A percentile compares a stretch with the other conserved stretches of the same genome.
These are phyloP conservation scores for Sherardia arvensis DNA, from an alignment of 257 asterid genomes.

Conservation along the genomic window DNA sequence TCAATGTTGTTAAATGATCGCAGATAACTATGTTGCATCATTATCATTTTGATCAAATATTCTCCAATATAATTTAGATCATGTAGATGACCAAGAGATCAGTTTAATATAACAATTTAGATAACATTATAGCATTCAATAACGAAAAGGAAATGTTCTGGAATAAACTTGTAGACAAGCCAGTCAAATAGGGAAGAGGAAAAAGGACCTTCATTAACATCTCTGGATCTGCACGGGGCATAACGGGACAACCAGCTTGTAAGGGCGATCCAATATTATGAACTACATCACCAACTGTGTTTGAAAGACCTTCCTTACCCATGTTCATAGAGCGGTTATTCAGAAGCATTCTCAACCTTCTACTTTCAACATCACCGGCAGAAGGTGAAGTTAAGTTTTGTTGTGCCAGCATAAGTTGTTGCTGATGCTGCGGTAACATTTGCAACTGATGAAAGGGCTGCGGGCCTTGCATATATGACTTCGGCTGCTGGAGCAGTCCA, in stretches of 20 bases:
- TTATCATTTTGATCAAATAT: not conserved
- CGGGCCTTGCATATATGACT: conserved; percentile 81
- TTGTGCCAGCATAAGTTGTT: conserved; percentile 89
- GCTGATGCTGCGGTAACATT: conserved; percentile 97
- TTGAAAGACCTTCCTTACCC: conserved; percentile 87
- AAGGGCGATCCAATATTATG: conserved; percentile 73
- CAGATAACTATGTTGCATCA: not conserved
- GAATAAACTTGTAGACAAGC: not conserved
- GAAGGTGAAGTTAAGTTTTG: conserved; percentile 82
- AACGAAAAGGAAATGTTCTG: not conserved
- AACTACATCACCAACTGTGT: conserved; percentile 70
- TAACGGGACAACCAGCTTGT: conserved; percentile 67
- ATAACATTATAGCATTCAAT: not conserved
- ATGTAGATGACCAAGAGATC: not conserved
- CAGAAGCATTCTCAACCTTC: conserved; percentile 87
- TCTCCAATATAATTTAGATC: not conserved
- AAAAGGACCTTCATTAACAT: conserved; percentile 62
- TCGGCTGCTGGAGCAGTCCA: conserved; percentile 92
- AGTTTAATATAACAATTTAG: not conserved
- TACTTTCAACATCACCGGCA: conserved; percentile 66
- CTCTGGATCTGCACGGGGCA: conserved; percentile 80
- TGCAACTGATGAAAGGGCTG: conserved; percentile 92
- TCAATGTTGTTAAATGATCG: not conserved
- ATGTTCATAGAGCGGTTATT: conserved; percentile 64
- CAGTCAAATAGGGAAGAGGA: not conserved